phyloP scores from a whole-genome alignment of 805 yeast species.

The Blastobotrys attinorum region DNA sequence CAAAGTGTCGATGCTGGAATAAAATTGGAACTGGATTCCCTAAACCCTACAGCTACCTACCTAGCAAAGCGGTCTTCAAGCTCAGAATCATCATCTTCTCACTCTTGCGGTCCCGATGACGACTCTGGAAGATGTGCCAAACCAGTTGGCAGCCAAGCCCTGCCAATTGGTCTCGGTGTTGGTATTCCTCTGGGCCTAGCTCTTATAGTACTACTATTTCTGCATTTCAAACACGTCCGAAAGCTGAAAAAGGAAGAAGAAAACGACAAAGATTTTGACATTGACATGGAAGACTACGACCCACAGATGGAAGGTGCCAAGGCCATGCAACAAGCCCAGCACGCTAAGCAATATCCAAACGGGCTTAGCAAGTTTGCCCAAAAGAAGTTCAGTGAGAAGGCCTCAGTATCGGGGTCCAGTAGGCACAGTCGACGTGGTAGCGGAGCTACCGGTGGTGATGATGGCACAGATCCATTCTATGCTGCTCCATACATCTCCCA shows the following conservation, averaged over 20 bases:
- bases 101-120: conserved; percentile 9
- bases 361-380: not conserved
- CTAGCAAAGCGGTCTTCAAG: not conserved
- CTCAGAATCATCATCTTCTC: not conserved
- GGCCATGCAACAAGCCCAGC: not conserved
- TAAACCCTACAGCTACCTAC: not conserved
- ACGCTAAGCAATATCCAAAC: not conserved
- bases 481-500: conserved; percentile 16
- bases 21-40: no score
- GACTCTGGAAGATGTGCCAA: conserved; percentile 14
- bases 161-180: conserved; percentile 30
- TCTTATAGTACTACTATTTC: conserved; percentile 22
- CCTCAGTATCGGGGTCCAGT: not conserved
- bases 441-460: not conserved
- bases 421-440: no score
- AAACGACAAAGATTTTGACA: conserved; percentile 28
- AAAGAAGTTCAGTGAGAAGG: not conserved
- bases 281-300: conserved; percentile 26
- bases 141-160: conserved; percentile 15
- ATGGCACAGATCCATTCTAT: conserved; percentile 14
- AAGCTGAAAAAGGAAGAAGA: conserved; percentile 30
- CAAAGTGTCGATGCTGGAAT: no score
- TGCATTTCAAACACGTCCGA: conserved; percentile 28
- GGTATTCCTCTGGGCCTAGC: conserved; percentile 33
- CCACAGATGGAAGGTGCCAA: conserved; percentile 1